A percentile compares a stretch with the other conserved stretches of the same genome.
phyloP scores from a whole-genome alignment of 768 basidiomycete species.

The Chalciporus chontae region DNA sequence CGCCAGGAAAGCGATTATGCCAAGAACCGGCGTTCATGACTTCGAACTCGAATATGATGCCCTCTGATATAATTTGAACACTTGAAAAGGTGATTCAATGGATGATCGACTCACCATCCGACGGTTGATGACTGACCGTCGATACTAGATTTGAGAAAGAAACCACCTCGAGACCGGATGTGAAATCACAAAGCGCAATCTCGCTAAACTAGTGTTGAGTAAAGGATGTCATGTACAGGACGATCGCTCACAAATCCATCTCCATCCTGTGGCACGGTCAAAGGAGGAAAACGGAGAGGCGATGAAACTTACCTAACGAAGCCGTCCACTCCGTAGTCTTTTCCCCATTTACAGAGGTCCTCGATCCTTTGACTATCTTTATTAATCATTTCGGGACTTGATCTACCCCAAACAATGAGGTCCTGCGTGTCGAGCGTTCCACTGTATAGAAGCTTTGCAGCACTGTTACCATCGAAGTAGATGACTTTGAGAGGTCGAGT shows the following conservation, averaged over 20 bases:
- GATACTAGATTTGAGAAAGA: conserved; percentile 37
- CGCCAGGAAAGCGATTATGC: conserved; percentile 24
- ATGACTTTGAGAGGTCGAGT: conserved; percentile 8
- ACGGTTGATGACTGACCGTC: too few species aligned
- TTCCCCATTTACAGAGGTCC: conserved; percentile 33
- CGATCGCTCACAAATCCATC: conserved; percentile 43
- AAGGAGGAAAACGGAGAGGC: not conserved
- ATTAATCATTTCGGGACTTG: conserved; percentile 15
- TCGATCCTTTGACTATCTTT: conserved; percentile 23
- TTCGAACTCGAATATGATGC: conserved; percentile 1
- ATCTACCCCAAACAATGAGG: conserved; percentile 27
- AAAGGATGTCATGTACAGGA: not conserved
- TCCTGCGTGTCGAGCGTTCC: conserved; percentile 36
- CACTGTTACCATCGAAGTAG: conserved; percentile 13
- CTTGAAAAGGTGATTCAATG: too few species aligned
- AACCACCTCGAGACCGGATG: conserved; percentile 34
- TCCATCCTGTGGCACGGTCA: conserved; percentile 38
- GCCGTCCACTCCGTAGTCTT: conserved; percentile 29
- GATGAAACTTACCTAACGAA: conserved; percentile 25
- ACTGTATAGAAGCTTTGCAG: conserved; percentile 10
- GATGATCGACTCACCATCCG: too few species aligned
- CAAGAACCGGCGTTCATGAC: conserved; percentile 14
- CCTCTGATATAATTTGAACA: too few species aligned
- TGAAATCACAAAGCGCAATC: conserved; percentile 47
- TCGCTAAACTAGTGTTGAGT: conserved; percentile 32